Conservation (phyloP, 495 filamentous ascomycete genomes). For the Sabuloglossum arenarium region DNA sequence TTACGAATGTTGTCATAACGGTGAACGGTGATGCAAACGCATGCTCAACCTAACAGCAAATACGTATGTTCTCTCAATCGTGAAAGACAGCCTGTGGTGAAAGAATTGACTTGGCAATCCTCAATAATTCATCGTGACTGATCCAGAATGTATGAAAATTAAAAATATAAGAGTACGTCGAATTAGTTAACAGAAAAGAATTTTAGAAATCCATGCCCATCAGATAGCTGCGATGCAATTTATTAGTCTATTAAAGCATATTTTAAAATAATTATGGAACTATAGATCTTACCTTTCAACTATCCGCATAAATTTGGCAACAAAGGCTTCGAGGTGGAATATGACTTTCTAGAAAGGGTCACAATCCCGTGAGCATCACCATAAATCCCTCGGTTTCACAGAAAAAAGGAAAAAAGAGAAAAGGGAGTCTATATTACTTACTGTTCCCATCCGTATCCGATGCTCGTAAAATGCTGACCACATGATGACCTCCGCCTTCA, state of each 20-base stretch:
- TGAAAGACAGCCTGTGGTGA: too few species aligned
- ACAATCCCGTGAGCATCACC: background rate
- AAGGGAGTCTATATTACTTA: slow-evolving; percentile 15
- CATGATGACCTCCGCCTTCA: slow-evolving; percentile 82
- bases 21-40: background rate
- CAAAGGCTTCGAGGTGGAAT: slow-evolving; percentile 94
- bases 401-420: background rate
- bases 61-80: too few species aligned
- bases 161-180: background rate
- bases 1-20: background rate
- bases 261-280: background rate
- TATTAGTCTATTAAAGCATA: background rate
- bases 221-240: slow-evolving; percentile 35
- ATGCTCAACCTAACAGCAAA: background rate
- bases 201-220: slow-evolving; percentile 73
- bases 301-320: slow-evolving; percentile 94
- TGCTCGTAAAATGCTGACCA: slow-evolving; percentile 98
- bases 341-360: slow-evolving; percentile 56
- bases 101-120: too few species aligned
- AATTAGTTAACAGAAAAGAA: too few species aligned
- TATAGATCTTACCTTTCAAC: slow-evolving; percentile 46
- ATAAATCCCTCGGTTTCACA: background rate
- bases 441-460: slow-evolving; percentile 63
- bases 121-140: background rate
- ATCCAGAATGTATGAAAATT: too few species aligned